These are phyloP conservation scores for Naganishia albida DNA, from an alignment of 1,284 basidiomycete species.

Conservation along the genomic window DNA sequence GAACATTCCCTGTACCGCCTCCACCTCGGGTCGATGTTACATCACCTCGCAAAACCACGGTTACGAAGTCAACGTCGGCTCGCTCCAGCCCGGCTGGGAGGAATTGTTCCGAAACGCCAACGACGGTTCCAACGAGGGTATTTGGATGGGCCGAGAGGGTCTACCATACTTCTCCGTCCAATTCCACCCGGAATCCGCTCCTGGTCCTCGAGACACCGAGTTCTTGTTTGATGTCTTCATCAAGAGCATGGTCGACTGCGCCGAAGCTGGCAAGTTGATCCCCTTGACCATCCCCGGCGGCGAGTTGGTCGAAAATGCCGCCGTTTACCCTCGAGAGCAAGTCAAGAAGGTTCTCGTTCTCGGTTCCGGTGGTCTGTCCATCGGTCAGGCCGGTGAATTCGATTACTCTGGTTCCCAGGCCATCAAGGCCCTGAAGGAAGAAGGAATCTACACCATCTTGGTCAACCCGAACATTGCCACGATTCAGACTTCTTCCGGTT, in stretches of 20 bases:
- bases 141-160: conserved; percentile 78
- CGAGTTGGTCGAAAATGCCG: conserved; percentile 77
- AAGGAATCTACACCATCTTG: conserved; percentile 97
- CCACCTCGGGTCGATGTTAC: conserved; percentile 92
- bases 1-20: conserved; percentile 96
- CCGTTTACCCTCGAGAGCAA: conserved; percentile 68
- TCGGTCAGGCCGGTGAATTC: conserved; percentile 98
- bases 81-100: conserved; percentile 84
- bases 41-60: conserved; percentile 99
- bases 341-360: conserved; percentile 95
- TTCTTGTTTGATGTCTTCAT: conserved; percentile 99
- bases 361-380: conserved; percentile 95
- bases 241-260: conserved; percentile 77
- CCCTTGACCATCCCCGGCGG: conserved; percentile 88
- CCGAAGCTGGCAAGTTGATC: conserved; percentile 65
- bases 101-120: conserved; percentile 97
- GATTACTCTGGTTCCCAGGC: conserved; percentile 99
- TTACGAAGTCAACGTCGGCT: conserved; percentile 83
- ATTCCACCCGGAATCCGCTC: conserved; percentile 98
- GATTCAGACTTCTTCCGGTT: conserved; percentile 94
- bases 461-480: conserved; percentile 99
- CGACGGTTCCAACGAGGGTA: conserved; percentile 96
- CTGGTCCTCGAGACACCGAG: conserved; percentile 98
- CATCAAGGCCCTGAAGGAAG: conserved; percentile 97
- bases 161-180: conserved; percentile 97